phyloP scores from a whole-genome alignment of 1,284 basidiomycete species.

The Sporisorium iseilematis-ciliati region DNA sequence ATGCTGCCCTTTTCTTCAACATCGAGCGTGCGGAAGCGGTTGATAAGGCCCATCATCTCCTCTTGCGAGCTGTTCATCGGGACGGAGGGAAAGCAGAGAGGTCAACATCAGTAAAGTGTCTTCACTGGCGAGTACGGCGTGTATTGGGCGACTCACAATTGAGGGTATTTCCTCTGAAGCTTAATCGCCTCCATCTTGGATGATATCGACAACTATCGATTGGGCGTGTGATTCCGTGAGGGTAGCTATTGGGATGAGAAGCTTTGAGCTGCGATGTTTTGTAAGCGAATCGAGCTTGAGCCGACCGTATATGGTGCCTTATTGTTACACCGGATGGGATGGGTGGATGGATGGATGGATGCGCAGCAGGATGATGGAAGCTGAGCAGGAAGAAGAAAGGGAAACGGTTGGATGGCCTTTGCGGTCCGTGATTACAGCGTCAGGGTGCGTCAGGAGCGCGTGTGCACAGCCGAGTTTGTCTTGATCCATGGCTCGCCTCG shows the following conservation, averaged over 20 bases:
- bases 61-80: conserved; percentile 62
- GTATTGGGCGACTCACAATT: conserved; percentile 79
- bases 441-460: background rate
- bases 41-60: conserved; percentile 69
- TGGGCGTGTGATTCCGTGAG: background rate
- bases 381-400: background rate
- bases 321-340: no score
- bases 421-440: background rate
- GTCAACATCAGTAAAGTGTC: background rate
- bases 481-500: background rate
- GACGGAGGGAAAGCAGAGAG: background rate
- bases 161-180: conserved; percentile 92
- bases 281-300: background rate
- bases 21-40: conserved; percentile 63
- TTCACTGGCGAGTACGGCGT: background rate
- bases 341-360: conserved; percentile 7
- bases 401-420: background rate
- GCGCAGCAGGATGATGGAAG: conserved; percentile 1
- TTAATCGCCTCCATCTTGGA: conserved; percentile 81
- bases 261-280: background rate
- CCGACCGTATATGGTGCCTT: background rate
- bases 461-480: conserved; percentile 4
- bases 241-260: background rate
- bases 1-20: conserved; percentile 67
- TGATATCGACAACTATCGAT: background rate